These are phyloP conservation scores for Dinochytrium kinnereticum DNA, from an alignment of 371 early-diverging fungal genomes.

Conservation along the genomic window DNA sequence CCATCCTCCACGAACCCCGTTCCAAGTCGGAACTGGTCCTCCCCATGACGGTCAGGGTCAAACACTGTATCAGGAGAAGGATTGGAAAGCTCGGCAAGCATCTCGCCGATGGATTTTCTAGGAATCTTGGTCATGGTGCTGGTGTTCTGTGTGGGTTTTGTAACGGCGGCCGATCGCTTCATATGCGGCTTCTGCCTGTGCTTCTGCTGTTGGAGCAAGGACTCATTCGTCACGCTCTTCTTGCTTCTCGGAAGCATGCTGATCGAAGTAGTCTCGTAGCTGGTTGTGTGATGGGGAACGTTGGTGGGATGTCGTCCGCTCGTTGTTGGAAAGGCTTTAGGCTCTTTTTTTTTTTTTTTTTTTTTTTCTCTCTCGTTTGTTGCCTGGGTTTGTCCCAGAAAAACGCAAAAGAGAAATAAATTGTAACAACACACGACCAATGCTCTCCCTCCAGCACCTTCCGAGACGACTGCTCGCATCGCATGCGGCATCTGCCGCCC, in stretches of 20 bases:
- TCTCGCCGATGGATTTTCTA: conserved; percentile 34
- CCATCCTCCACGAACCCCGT: neutral
- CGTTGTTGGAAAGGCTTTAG: too few relatives aligned
- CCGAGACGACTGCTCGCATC: too few relatives aligned
- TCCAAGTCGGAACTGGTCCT: conserved; percentile 55
- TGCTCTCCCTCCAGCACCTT: too few relatives aligned
- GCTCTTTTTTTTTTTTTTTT: neutral
- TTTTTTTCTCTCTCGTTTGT: neutral
- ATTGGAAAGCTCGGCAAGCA: conserved; percentile 50
- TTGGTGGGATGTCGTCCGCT: too few relatives aligned
- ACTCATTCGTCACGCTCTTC: too few relatives aligned
- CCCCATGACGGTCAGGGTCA: conserved; percentile 67
- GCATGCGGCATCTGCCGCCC: neutral
- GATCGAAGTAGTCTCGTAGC: too few relatives aligned
- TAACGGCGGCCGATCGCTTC: neutral
- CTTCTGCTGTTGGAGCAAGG: too few relatives aligned
- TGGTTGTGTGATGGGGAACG: too few relatives aligned
- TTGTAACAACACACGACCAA: too few relatives aligned
- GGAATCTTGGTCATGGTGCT: neutral
- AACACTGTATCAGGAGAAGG: conserved; percentile 55
- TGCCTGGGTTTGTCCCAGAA: neutral
- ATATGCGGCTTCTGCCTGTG: too few relatives aligned
- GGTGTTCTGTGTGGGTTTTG: neutral
- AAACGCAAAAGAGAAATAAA: neutral
- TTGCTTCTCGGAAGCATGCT: too few relatives aligned